Evolutionary conservation across 2,329 filamentous ascomycete genomes (phyloP), one percentile per base, ranked within the genome.

Genomic region (Tolypocladium endophyticum): DNA sequence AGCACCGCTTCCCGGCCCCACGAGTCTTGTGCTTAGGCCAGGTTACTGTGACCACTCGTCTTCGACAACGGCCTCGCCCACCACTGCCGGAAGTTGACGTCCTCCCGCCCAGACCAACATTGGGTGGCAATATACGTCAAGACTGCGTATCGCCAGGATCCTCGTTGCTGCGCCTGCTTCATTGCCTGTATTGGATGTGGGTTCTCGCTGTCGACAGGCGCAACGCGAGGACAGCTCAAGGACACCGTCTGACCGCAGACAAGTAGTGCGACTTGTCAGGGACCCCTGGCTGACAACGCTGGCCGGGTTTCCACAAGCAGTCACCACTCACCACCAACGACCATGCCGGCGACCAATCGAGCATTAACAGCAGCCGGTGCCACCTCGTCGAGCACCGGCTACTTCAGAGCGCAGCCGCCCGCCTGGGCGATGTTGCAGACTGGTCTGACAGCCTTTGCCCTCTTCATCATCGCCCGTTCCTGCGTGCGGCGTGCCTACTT

Each of bases 401-500:
- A 71, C 68, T 71, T 72, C 61, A 72, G 62, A 59, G 61, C 59
- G 63, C 66, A 70, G 56, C 63, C 65, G 60, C 70, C 71, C 70
- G 62, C 68, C 57, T 64, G 68, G 60, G 62, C 65, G 38, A 66
- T 65, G 55, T 58, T 72, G 50, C 66, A 67, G 54, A 62, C 64
- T 58, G 68, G 67, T 33, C 66, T 74, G 45, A 67, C 70, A 58
- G 60, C 73, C 61, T 70, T 76, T 64, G 71, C 70, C 59, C 59
- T 77, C 58, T 63, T 73, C 60, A 59, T 72, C 60, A 70, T 75
- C 62, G 68, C 70, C 60, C 70, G 69, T 36, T 70, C 66, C 62
- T 70, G 70, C 60, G 57, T 68, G 47, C 61, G 64, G 56, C 65
- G 58, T 36, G 55, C 66, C 53, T 68, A 64, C 63, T 57, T 59